phyloP scores from a whole-genome alignment of 169 alveolate genomes.

The Plasmodium blacklocki region DNA sequence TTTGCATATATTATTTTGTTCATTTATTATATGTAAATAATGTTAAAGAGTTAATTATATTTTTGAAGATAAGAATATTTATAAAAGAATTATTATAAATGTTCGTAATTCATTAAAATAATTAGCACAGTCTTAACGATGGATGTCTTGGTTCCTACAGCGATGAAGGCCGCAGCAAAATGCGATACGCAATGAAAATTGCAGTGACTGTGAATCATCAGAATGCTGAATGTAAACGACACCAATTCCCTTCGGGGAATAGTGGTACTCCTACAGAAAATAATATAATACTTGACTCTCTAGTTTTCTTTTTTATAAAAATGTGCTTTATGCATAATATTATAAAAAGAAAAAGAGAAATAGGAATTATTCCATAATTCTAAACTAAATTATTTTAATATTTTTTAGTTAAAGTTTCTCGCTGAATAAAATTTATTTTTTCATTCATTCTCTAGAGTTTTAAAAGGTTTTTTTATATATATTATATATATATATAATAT shows the following conservation, averaged over 20 bases:
- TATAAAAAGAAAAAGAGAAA: not conserved
- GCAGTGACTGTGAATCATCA: conserved; percentile 74
- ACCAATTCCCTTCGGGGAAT: not conserved
- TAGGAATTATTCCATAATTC: not conserved
- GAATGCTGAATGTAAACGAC: conserved; percentile 76
- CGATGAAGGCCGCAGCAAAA: conserved; percentile 76
- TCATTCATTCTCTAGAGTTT: too few species aligned
- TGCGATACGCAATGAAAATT: conserved; percentile 73
- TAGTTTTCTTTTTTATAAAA: not conserved
- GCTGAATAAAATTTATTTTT: too few species aligned
- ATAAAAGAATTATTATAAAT: too few species aligned
- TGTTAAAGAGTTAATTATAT: not conserved
- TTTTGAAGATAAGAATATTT: not conserved
- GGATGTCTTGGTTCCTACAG: conserved; percentile 78
- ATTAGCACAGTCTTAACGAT: conserved; percentile 56
- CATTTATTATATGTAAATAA: not conserved
- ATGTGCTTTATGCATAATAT: not conserved
- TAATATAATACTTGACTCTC: not conserved
- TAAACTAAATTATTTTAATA: too few species aligned
- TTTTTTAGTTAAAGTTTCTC: too few species aligned
- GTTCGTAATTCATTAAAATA: too few species aligned
- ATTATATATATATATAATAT: too few species aligned
- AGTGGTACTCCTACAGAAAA: conserved; percentile 5
- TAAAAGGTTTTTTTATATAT: too few species aligned
- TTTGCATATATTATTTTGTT: not conserved